A percentile compares a stretch with the other conserved stretches of the same genome.
Evolutionary conservation across 176 grass and related monocot species (phyloP).

Genomic region (Zoysia japonica): DNA sequence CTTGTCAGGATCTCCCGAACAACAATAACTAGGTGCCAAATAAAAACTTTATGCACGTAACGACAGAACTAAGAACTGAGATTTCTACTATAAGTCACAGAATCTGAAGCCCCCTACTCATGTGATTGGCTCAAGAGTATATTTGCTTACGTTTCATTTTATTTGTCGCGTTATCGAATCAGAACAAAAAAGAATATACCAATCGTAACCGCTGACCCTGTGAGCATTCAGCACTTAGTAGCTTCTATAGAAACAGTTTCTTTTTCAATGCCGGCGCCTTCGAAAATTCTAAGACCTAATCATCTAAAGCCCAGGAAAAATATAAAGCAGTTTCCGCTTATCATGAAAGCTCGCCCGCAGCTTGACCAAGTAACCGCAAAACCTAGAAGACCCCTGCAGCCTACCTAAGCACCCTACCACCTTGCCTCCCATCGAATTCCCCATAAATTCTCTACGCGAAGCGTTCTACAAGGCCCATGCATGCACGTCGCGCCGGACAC

Average conservation of each 20-base stretch:
- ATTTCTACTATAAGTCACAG: neutral
- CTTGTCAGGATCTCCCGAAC: neutral
- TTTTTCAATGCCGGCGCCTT: neutral
- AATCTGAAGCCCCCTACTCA: neutral
- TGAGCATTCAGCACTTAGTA: neutral
- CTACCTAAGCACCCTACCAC: neutral
- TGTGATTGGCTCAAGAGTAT: neutral
- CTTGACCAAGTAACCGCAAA: neutral
- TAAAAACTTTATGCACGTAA: neutral
- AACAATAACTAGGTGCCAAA: neutral
- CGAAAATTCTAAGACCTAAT: slow-evolving; percentile 10
- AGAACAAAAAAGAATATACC: neutral
- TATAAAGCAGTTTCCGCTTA: neutral
- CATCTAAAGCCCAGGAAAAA: neutral
- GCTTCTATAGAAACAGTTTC: neutral
- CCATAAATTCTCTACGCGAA: neutral
- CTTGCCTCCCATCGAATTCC: neutral
- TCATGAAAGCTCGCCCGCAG: slow-evolving; percentile 2
- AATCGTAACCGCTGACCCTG: neutral
- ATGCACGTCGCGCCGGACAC: neutral
- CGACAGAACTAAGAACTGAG: neutral
- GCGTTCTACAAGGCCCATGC: neutral
- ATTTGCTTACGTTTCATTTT: neutral
- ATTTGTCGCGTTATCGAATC: neutral
- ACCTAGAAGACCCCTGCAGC: slow-evolving; percentile 1